Percentiles rank a stretch among this genome's conserved stretches.
Conservation (phyloP, 345 rosid species). For the Erodium maritimum region DNA sequence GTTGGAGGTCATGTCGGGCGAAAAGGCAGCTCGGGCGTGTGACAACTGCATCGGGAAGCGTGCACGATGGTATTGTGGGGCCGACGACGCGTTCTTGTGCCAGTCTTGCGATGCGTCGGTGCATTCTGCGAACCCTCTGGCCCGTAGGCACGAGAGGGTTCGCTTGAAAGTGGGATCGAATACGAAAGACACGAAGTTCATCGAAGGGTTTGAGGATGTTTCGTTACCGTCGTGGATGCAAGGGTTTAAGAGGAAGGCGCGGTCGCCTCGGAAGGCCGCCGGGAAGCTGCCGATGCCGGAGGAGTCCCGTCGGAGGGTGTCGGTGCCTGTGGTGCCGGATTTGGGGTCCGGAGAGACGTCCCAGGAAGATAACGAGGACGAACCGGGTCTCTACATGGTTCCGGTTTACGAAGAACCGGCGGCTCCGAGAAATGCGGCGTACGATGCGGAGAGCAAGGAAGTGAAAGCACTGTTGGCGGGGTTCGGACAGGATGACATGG, state of each 20-base stretch:
- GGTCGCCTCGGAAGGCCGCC: conserved; percentile 31
- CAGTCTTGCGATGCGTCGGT: conserved; percentile 71
- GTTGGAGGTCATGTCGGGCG: conserved; percentile 53
- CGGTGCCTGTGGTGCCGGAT: conserved; percentile 59
- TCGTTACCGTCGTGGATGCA: conserved; percentile 53
- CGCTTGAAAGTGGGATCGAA: conserved; percentile 49
- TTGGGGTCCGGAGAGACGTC: conserved; percentile 42
- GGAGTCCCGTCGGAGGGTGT: conserved; percentile 6
- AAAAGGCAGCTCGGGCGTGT: conserved; percentile 80
- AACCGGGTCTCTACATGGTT: conserved; percentile 77
- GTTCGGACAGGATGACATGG: conserved; percentile 12
- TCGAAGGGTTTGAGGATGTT: background rate
- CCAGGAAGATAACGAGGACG: conserved; percentile 40
- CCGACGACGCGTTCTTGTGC: conserved; percentile 97
- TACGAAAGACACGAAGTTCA: conserved; percentile 15
- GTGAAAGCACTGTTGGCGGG: conserved; percentile 5
- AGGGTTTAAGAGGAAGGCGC: conserved; percentile 70
- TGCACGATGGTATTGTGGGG: conserved; percentile 88
- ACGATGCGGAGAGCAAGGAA: conserved; percentile 4
- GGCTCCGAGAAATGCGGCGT: background rate
- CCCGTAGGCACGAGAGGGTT: conserved; percentile 74
- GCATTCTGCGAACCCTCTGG: conserved; percentile 81
- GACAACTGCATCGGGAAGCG: conserved; percentile 66
- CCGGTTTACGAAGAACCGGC: conserved; percentile 50
- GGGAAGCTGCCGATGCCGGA: conserved; percentile 16